Base-by-base conservation (phyloP, 2,329 filamentous ascomycete genomes). In the Myotisia sp. region DNA sequence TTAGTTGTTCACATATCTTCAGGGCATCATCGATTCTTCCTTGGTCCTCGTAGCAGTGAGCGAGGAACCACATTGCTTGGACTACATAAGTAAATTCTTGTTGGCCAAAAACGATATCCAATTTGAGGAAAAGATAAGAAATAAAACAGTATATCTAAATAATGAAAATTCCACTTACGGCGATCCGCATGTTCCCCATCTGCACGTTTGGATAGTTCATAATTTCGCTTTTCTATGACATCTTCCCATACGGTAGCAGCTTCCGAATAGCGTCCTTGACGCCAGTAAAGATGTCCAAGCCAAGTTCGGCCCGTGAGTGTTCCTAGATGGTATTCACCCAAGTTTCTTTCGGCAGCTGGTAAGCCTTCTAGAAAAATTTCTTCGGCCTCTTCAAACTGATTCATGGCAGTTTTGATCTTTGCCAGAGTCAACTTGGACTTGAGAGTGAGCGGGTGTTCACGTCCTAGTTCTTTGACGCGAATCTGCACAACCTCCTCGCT, bases 401-500 rank as follows among this genome's bases (percentile, higher is more conserved):
- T 43, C 5, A 42, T 14, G 8, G 41, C 37, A 20, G 17, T 21
- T 21, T 49, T 46, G 10, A 39, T 37, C 8, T 37, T 38, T 5
- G 44, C 44, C 22, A 50, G 34, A 35, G 46, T 42, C 30, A 37
- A 43, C 24, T 34, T 20, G 13, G 44, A 38, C 39, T 47, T 52
- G 19, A 56, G 38, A 4, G 51, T 52, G 28, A 50, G 54, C n/a
- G 53, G 49, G 44, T 57, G 52, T 33, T 57, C 53, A 21, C 51
- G 45, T 3, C 53, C 52, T 6, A 58, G 41, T 18, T 42, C 39
- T 4, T 32, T 23, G 29, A 44, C 43, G n/a, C 46, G 37, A 21
- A 19, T 18, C 42, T 35, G 22, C 7, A 29, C 12, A 4, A 35
- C 37, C 13, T 32, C 20, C 12, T 26, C 19, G 13, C 19, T 31